These are phyloP conservation scores for Diddensiella santjacobensis DNA, from an alignment of 805 yeast species.

Conservation along the genomic window DNA sequence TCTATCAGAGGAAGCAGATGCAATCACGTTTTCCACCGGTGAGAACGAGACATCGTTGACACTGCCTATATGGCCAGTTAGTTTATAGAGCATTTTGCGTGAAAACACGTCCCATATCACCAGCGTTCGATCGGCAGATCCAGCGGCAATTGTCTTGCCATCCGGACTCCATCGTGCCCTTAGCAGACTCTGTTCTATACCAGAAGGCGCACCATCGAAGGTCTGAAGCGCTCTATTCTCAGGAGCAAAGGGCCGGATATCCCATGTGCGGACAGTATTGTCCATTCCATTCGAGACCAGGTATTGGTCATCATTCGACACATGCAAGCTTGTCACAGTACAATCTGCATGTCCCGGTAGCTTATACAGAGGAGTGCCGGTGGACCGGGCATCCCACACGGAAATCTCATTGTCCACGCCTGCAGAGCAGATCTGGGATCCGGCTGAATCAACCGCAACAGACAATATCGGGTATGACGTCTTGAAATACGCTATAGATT, in stretches of 20 bases:
- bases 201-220: constrained; percentile 56
- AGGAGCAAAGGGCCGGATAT: constrained; percentile 45
- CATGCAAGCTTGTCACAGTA: constrained; percentile 49
- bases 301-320: constrained; percentile 46
- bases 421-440: constrained; percentile 46
- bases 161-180: constrained; percentile 43
- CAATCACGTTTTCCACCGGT: constrained; percentile 40
- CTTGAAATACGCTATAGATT: constrained; percentile 33
- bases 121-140: constrained; percentile 57
- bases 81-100: constrained; percentile 44
- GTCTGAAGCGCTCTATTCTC: constrained; percentile 34
- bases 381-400: constrained; percentile 55
- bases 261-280: constrained; percentile 54
- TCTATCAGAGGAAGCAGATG: constrained; percentile 56
- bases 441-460: constrained; percentile 41
- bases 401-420: constrained; percentile 66
- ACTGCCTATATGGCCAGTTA: constrained; percentile 58
- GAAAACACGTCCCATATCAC: constrained; percentile 60
- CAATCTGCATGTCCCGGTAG: constrained; percentile 46
- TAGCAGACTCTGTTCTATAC: constrained; percentile 47
- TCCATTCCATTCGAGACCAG: constrained; percentile 54
- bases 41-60: constrained; percentile 59
- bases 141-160: constrained; percentile 47
- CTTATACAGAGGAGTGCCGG: constrained; percentile 43
- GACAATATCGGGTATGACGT: constrained; percentile 60